Evolutionary conservation across 257 asterid species (phyloP), one percentile per base, ranked within the genome.

Genomic region (Solanum tarijense): DNA sequence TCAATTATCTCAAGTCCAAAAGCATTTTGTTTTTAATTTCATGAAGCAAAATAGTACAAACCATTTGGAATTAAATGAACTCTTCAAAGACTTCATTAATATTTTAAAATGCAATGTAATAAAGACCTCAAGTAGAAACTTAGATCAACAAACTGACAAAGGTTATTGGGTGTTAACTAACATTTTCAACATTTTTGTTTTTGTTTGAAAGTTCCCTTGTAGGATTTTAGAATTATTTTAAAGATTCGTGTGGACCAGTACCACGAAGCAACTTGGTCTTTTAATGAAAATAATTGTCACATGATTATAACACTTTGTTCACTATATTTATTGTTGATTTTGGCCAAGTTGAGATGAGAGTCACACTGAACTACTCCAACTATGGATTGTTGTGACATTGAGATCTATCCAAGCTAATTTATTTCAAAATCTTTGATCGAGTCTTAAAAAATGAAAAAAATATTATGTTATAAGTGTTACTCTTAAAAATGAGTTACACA

Each of bases 401-500:
- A 14, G 3, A 13, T 69, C 9, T 27, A 14, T 68, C 5, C 5
- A 6, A 41, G 1, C 5, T 12, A 41, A 41, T 41, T 13, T 6
- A 69, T 29, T 69, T 13, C 9, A 2, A 68, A 29, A 6, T 68
- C 29, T 12, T 0, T 0, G 4, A 25, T 66, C 1, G 1, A 25
- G 1, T 5, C 16, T 1, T 66, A 5, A 46, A 4, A 0, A 65
- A 65, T 66, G 4, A 25, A 25, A 66, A 25, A 2, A n/a, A 0
- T 0, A 12, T 12, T 25, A 9, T 66, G 1, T 5, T 25, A 0
- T 5, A 5, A 27, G 21, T 9, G 7, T 2, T 2, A 1, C 4
- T 29, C 18, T 27, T 29, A 62, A 12, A 66, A 27, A 66, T 66
- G 18, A 66, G 1, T n/a, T 4, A 0, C 3, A 0, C 7, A 11